phyloP scores from a whole-genome alignment of 1,284 basidiomycete species.

The Cutaneotrichosporon cyanovorans region DNA sequence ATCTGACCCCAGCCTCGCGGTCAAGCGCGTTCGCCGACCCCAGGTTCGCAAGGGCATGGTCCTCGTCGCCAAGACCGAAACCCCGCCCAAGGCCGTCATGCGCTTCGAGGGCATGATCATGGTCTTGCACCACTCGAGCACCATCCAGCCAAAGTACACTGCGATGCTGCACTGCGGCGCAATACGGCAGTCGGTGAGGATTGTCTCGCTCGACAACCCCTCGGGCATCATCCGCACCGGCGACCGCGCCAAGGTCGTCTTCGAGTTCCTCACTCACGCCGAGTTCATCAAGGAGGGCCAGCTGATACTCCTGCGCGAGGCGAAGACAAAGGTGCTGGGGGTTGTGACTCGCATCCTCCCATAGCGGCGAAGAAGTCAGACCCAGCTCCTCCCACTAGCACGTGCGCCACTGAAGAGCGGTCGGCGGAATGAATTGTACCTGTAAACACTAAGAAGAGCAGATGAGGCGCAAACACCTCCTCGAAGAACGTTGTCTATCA shows the following conservation, averaged over 20 bases:
- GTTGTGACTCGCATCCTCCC: constrained; percentile 36
- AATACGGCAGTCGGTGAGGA: constrained; percentile 70
- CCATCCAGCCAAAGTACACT: constrained; percentile 82
- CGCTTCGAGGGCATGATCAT: constrained; percentile 41
- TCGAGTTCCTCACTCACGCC: constrained; percentile 73
- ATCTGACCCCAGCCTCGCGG: constrained; percentile 53
- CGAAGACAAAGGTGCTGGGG: constrained; percentile 74
- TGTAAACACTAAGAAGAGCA: not conserved
- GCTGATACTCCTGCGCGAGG: constrained; percentile 84
- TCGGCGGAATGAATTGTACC: too few species aligned
- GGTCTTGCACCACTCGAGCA: constrained; percentile 71
- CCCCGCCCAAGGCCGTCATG: constrained; percentile 54
- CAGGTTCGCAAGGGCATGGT: constrained; percentile 94
- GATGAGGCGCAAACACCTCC: not conserved
- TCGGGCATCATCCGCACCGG: constrained; percentile 81
- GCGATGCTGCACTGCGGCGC: constrained; percentile 47
- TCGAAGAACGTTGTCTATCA: too few species aligned
- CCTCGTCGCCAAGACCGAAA: constrained; percentile 69
- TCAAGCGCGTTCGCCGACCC: constrained; percentile 78
- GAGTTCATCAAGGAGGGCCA: constrained; percentile 88
- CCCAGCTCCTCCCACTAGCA: too few species aligned
- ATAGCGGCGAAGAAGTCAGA: too few species aligned
- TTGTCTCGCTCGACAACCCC: constrained; percentile 78
- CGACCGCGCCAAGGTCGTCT: constrained; percentile 78
- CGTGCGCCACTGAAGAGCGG: too few species aligned